Evolutionary conservation across 1,284 basidiomycete genomes (phyloP).

Genomic region (Exobasidium rhododendri): DNA sequence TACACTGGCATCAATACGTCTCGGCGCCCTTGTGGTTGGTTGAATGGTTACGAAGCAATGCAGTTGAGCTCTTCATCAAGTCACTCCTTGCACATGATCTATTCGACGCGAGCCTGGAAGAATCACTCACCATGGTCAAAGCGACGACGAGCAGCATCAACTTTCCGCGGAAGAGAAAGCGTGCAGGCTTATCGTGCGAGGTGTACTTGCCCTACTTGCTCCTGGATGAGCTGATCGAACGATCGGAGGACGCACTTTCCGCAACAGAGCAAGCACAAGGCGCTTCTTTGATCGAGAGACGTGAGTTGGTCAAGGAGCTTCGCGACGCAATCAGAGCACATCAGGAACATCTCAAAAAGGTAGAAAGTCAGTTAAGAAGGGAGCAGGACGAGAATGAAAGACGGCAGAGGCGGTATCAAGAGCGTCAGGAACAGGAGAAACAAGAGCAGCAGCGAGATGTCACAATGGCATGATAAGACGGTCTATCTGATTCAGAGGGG

Average conservation of each 20-base stretch:
- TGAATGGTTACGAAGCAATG: slow-evolving; percentile 65
- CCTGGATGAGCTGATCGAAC: slow-evolving; percentile 8
- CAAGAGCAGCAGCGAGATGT: not conserved
- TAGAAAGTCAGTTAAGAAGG: not conserved
- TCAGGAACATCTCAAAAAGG: not conserved
- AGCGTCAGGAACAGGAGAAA: not conserved
- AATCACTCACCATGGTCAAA: slow-evolving; percentile 67
- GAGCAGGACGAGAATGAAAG: not conserved
- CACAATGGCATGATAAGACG: not conserved
- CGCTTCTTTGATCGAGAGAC: not conserved
- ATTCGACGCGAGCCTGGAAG: slow-evolving; percentile 72
- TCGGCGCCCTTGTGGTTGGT: slow-evolving; percentile 78
- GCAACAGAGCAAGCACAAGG: not conserved
- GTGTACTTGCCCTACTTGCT: slow-evolving; percentile 12
- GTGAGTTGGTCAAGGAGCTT: not conserved
- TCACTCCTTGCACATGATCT: slow-evolving; percentile 72
- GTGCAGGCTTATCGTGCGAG: not conserved
- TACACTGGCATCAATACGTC: slow-evolving; percentile 63
- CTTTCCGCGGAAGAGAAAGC: not conserved
- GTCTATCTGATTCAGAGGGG: too few species aligned
- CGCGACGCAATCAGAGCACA: not conserved
- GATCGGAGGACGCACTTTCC: slow-evolving; percentile 6
- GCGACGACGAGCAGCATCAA: slow-evolving; percentile 53
- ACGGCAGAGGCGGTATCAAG: slow-evolving; percentile 1
- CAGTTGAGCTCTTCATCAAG: slow-evolving; percentile 75